Conservation (phyloP, 331 rosid genomes). For the Dryas integrifolia region DNA sequence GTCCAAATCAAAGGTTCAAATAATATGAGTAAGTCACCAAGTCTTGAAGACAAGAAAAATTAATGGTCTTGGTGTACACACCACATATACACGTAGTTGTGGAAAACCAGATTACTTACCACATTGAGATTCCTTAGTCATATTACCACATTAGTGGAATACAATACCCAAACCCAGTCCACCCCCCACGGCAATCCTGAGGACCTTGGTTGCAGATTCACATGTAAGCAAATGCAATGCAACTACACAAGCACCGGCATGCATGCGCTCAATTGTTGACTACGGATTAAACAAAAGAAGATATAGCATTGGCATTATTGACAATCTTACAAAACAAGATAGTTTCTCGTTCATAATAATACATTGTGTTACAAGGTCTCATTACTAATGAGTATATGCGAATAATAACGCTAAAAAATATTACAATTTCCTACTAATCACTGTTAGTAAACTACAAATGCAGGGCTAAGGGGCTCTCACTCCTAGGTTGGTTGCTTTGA, state of each 20-base stretch:
- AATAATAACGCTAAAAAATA: slow-evolving; percentile 20
- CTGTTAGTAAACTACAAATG: slow-evolving; percentile 35
- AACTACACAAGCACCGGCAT: too few species aligned
- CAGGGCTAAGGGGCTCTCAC: slow-evolving; percentile 17
- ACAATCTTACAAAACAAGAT: neutral
- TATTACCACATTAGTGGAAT: neutral
- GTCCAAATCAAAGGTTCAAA: neutral
- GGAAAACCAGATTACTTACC: neutral
- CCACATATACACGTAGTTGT: neutral
- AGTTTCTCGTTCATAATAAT: slow-evolving; percentile 29
- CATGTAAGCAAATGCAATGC: too few species aligned
- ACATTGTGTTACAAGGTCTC: slow-evolving; percentile 30
- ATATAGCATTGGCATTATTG: neutral
- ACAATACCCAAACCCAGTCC: too few species aligned
- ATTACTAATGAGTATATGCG: slow-evolving; percentile 34
- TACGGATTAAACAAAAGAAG: neutral
- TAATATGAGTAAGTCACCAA: neutral
- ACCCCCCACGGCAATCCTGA: too few species aligned
- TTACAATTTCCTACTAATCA: slow-evolving; percentile 28
- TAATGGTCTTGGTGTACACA: neutral
- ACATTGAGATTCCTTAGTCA: neutral
- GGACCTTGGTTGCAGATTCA: too few species aligned
- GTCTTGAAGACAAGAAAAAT: neutral
- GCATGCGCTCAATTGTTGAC: neutral
- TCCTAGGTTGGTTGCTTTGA: slow-evolving; percentile 13